Base-by-base conservation (phyloP, 495 filamentous ascomycete species). In the Aspergillus avenaceus region DNA sequence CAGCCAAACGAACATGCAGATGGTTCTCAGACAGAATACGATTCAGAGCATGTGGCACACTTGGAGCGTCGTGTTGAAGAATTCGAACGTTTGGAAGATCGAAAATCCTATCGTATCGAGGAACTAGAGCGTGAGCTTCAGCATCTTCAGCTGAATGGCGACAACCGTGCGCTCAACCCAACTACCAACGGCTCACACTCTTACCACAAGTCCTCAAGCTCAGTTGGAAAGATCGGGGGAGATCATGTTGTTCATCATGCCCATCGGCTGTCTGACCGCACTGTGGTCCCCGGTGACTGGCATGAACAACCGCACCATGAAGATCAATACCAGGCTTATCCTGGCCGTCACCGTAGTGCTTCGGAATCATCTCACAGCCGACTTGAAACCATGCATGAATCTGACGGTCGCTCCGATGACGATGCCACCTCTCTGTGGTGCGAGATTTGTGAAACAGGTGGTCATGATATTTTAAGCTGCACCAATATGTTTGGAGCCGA, bases 401-500 rank as follows among this genome's bases (percentile, higher is more conserved):
- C 83, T 48, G 88, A 91, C 57, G 71, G 77, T 19, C 83, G 84
- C 42, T 88, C 86, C 11, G 80, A 83, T 41, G 86, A 86, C 36
- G 90, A 86, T 61, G 79, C 31, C 18, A 7, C 73, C 53, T 84
- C 84, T 47, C 76, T 91, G 50, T 96, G 91, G 88, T 97, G 92
- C 71, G 92, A 97, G 69, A 91, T 97, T 42, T 96, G 92, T 66
- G 92, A 97, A 67, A 87, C 86, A 2, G 76, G 78, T n/a, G 92
- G 92, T 13, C 92, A 97, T 57, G 92, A 97, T 55, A 95, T 97
- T 52, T 69, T 97, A 28, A 93, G 84, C 16, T 97, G 92, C 72
- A 89, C 88, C 26, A 93, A 85, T 61, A 90, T 95, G 82, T 90
- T 91, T 61, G 82, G 70, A 9, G 61, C 71, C 21, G 69, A 65